Percentiles rank a stretch among this genome's conserved stretches.
These are phyloP conservation scores for Calycina marina DNA, from an alignment of 2,329 filamentous ascomycete genomes.

Conservation along the genomic window DNA sequence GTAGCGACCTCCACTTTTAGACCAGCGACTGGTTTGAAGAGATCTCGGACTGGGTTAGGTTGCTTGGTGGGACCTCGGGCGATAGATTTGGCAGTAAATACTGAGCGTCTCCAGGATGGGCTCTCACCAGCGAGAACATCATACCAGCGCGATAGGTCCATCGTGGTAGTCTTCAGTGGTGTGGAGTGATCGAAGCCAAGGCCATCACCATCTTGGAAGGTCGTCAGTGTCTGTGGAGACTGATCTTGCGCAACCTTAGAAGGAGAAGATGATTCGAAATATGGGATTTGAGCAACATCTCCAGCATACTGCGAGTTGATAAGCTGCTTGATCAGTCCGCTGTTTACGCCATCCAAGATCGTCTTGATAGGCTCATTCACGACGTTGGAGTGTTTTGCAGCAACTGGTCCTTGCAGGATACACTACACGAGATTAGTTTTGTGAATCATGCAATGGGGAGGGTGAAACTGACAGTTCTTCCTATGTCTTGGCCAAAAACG, in stretches of 20 bases:
- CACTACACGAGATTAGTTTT: too few species aligned
- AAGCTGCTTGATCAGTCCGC: slow-evolving; percentile 58
- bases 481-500: slow-evolving; percentile 86
- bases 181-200: slow-evolving; percentile 70
- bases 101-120: slow-evolving; percentile 86
- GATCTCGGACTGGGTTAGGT: slow-evolving; percentile 85
- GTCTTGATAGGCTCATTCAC: slow-evolving; percentile 86
- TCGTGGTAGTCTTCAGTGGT: slow-evolving; percentile 59
- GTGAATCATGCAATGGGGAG: too few species aligned
- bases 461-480: too few species aligned
- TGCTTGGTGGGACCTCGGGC: slow-evolving; percentile 97
- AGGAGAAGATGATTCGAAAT: slow-evolving; percentile 48
- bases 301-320: not conserved
- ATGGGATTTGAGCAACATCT: not conserved
- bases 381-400: slow-evolving; percentile 71
- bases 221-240: slow-evolving; percentile 65
- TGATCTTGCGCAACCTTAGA: slow-evolving; percentile 65
- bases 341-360: slow-evolving; percentile 77
- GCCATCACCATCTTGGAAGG: slow-evolving; percentile 70
- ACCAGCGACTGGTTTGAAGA: slow-evolving; percentile 74
- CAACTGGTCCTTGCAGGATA: slow-evolving; percentile 86
- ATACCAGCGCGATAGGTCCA: slow-evolving; percentile 72
- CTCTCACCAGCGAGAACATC: slow-evolving; percentile 70
- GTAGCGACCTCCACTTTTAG: slow-evolving; percentile 78
- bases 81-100: slow-evolving; percentile 86